Conservation (phyloP, 306 rosid species). For the Quercus glauca region DNA sequence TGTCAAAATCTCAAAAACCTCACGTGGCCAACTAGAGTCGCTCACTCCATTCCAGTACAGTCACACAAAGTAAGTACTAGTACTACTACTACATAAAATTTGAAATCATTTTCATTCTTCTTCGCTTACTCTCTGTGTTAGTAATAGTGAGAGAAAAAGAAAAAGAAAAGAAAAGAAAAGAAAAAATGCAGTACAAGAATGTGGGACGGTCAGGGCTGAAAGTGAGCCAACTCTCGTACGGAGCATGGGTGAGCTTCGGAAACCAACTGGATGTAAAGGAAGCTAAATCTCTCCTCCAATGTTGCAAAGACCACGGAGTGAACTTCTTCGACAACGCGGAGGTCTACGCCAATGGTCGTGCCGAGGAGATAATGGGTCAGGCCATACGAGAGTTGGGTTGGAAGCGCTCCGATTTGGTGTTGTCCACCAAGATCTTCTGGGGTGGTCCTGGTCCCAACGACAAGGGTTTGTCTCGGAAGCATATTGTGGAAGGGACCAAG, state of each 20-base stretch:
- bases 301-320: conserved; percentile 91
- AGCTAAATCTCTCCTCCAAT: conserved; percentile 83
- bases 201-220: conserved; percentile 81
- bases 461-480: conserved; percentile 88
- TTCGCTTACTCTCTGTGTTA: neutral
- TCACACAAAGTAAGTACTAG: too few relatives aligned
- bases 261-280: conserved; percentile 97
- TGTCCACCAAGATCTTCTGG: conserved; percentile 99
- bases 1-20: too few relatives aligned
- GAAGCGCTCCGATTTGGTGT: conserved; percentile 88
- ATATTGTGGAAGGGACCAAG: conserved; percentile 79
- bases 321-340: conserved; percentile 99
- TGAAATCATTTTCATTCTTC: neutral
- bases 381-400: conserved; percentile 87
- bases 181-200: conserved; percentile 80
- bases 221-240: conserved; percentile 92
- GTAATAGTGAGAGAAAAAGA: neutral
- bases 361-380: conserved; percentile 99
- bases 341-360: conserved; percentile 92
- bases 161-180: neutral
- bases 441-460: conserved; percentile 96
- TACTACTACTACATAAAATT: too few relatives aligned
- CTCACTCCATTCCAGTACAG: too few relatives aligned
- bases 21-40: too few relatives aligned
- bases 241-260: conserved; percentile 97